Conservation (phyloP, 164 flowering plant species). For the Platanus orientalis region DNA sequence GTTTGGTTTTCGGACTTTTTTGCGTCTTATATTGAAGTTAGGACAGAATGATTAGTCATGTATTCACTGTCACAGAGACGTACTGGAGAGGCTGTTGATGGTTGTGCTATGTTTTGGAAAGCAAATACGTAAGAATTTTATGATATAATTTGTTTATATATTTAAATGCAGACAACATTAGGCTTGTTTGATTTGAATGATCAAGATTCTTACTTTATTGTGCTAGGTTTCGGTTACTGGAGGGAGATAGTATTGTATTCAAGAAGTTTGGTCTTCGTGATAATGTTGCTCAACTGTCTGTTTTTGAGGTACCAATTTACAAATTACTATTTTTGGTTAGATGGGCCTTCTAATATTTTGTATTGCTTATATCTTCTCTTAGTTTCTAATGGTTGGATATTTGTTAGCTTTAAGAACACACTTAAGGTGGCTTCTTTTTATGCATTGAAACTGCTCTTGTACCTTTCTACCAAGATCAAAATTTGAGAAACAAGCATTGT, state of each 20-base stretch:
- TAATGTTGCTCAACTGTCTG: constrained; percentile 63
- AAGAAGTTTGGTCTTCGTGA: constrained; percentile 48
- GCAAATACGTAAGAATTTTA: constrained; percentile 32
- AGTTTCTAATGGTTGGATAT: too few species aligned
- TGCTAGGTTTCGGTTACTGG: constrained; percentile 43
- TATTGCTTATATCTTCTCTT: not conserved
- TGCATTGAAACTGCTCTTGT: too few species aligned
- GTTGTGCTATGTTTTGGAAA: constrained; percentile 76
- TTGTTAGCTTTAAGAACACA: too few species aligned
- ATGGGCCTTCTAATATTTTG: not conserved
- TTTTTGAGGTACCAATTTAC: constrained; percentile 42
- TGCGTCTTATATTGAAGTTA: not conserved
- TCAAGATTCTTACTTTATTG: not conserved
- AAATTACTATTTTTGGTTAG: not conserved
- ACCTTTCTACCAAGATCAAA: too few species aligned
- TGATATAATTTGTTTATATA: not conserved
- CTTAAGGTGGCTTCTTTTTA: too few species aligned
- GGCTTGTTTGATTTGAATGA: not conserved
- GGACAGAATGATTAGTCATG: constrained; percentile 4
- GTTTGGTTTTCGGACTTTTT: not conserved
- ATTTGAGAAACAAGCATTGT: too few species aligned
- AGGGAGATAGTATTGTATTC: constrained; percentile 44
- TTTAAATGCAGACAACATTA: not conserved
- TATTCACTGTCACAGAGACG: constrained; percentile 43
- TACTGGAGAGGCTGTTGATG: constrained; percentile 54